Evolutionary conservation across 73 alveolate genomes (phyloP).

Genomic region (Stentor roeselii): DNA sequence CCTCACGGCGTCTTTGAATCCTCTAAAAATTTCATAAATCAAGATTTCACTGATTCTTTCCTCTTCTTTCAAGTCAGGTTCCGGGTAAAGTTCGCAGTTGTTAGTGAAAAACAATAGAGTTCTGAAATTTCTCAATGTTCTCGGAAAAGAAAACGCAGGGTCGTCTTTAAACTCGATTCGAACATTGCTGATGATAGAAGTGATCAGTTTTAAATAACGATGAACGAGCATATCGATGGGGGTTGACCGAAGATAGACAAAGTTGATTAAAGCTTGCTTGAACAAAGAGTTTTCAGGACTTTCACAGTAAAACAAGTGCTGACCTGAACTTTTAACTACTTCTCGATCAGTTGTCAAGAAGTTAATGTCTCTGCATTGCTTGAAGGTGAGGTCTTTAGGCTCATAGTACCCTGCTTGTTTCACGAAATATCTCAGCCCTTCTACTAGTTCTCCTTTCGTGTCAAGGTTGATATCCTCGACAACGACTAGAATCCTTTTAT

Average conservation of each 20-base stretch:
- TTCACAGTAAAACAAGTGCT: not conserved
- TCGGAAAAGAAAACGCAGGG: not conserved
- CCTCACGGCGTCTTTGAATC: not conserved
- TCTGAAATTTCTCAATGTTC: not conserved
- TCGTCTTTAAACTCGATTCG: not conserved
- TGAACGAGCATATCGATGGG: constrained; percentile 1
- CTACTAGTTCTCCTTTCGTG: not conserved
- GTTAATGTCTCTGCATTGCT: not conserved
- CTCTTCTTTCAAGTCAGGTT: constrained; percentile 20
- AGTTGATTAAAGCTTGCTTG: constrained; percentile 2
- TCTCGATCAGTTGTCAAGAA: not conserved
- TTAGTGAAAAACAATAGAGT: not conserved
- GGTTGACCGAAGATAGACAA: not conserved
- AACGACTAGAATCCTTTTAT: not conserved
- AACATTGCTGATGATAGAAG: not conserved
- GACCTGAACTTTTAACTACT: not conserved
- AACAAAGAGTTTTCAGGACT: not conserved
- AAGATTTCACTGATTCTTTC: constrained; percentile 8
- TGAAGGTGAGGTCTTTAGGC: not conserved
- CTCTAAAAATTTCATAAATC: not conserved
- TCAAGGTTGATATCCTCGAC: constrained; percentile 11
- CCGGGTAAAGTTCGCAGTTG: not conserved
- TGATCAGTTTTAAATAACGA: constrained; percentile 11
- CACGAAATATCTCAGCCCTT: not conserved
- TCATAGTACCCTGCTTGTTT: constrained; percentile 19